These are phyloP conservation scores for Biancaea sappan DNA, from an alignment of 306 rosid genomes.

Conservation along the genomic window DNA sequence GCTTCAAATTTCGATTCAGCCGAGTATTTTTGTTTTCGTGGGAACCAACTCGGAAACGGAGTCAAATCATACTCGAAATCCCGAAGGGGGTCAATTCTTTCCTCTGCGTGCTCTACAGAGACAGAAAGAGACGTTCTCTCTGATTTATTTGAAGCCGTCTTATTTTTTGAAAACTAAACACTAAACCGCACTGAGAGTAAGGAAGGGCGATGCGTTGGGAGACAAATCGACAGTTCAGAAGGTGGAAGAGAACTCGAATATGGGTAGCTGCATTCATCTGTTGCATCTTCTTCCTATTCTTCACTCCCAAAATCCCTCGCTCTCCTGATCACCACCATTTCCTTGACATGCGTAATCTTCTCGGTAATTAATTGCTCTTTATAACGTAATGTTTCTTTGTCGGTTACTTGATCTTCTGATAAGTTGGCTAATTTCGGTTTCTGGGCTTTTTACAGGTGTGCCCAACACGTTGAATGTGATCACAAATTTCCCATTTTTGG, in stretches of 20 bases:
- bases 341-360: conserved; percentile 70
- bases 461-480: conserved; percentile 74
- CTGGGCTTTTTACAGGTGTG: conserved; percentile 57
- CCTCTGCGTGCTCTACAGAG: neutral
- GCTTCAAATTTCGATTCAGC: neutral
- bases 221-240: conserved; percentile 42
- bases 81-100: neutral
- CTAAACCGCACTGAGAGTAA: neutral
- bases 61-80: conserved; percentile 5
- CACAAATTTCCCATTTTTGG: conserved; percentile 72
- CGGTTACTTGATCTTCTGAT: conserved; percentile 18
- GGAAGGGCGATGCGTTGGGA: conserved; percentile 43
- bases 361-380: conserved; percentile 44
- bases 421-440: conserved; percentile 18
- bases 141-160: neutral
- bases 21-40: neutral
- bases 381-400: neutral
- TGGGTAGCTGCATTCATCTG: conserved; percentile 45
- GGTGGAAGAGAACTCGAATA: conserved; percentile 45
- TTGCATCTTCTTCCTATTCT: conserved; percentile 42
- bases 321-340: conserved; percentile 52
- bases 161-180: neutral
- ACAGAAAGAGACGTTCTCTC: neutral
- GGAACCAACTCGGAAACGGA: neutral
- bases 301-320: conserved; percentile 56